Conservation (phyloP, 139 green algal species). For the Chlamydomonas eustigma region DNA sequence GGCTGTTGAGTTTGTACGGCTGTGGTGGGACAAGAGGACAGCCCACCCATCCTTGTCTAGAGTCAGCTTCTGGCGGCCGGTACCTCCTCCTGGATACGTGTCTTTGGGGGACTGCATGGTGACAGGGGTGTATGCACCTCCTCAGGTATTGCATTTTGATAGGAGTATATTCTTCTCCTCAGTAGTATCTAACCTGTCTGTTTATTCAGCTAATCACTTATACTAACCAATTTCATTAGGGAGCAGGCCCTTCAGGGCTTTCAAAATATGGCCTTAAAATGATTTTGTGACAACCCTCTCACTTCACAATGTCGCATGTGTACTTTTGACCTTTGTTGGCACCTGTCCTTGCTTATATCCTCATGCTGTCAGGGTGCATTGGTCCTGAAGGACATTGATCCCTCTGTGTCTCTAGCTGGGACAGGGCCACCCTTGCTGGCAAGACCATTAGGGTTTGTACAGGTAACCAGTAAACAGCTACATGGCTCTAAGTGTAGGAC, state of each 20-base stretch:
- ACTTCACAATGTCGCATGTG: no score
- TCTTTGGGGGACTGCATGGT: conserved; percentile 61
- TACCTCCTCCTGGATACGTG: conserved; percentile 68
- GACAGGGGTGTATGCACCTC: conserved; percentile 54
- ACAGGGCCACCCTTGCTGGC: conserved; percentile 34
- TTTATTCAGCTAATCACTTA: no score
- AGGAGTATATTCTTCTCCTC: conserved; percentile 15
- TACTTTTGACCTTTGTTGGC: no score
- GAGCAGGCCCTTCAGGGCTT: no score
- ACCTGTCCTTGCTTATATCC: no score
- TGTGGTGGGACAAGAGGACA: conserved; percentile 48
- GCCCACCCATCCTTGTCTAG: background rate
- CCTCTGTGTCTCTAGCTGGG: conserved; percentile 14
- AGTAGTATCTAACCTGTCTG: no score
- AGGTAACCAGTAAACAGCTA: no score
- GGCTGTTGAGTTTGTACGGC: conserved; percentile 51
- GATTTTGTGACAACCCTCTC: no score
- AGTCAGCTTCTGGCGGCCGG: conserved; percentile 50
- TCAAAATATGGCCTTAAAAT: no score
- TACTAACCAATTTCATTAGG: no score
- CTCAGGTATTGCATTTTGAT: conserved; percentile 19
- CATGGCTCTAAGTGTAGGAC: no score
- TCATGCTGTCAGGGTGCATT: conserved; percentile 32
- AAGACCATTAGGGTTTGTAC: conserved; percentile 31
- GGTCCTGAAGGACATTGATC: conserved; percentile 50